A percentile compares a stretch with the other conserved stretches of the same genome.
phyloP scores from a whole-genome alignment of 495 filamentous ascomycete genomes.

The Neurospora sublineolata region DNA sequence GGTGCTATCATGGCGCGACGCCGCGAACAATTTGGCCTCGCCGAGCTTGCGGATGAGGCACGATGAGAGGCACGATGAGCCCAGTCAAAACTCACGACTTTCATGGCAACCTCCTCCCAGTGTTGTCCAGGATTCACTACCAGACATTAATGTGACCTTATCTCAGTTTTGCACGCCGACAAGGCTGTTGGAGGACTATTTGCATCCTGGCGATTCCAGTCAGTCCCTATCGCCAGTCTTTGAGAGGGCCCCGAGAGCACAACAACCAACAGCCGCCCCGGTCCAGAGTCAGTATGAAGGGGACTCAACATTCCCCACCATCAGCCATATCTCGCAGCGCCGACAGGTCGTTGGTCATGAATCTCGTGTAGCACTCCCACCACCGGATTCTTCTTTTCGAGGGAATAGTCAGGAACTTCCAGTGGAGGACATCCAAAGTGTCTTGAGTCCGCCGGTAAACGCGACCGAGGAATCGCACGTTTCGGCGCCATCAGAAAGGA shows the following conservation, averaged over 20 bases:
- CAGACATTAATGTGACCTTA: slow-evolving; percentile 17
- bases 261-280: neutral
- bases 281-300: neutral
- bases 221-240: slow-evolving; percentile 5
- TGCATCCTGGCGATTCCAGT: slow-evolving; percentile 21
- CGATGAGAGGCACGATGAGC: neutral
- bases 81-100: slow-evolving; percentile 4
- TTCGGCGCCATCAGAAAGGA: neutral
- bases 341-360: neutral
- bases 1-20: slow-evolving; percentile 34
- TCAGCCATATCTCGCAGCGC: neutral
- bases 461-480: neutral
- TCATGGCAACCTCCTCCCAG: slow-evolving; percentile 30
- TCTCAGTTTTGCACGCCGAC: slow-evolving; percentile 28
- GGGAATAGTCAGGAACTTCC: neutral
- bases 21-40: slow-evolving; percentile 32
- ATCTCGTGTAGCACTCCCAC: neutral
- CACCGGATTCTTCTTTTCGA: neutral
- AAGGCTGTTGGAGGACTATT: slow-evolving; percentile 30
- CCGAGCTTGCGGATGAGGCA: slow-evolving; percentile 17
- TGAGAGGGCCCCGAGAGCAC: neutral
- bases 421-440: neutral
- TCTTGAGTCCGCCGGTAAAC: neutral
- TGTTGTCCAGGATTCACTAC: slow-evolving; percentile 30
- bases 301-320: neutral